Evolutionary conservation across 441 rosid genomes (phyloP).

Genomic region (Daphne laureola): DNA sequence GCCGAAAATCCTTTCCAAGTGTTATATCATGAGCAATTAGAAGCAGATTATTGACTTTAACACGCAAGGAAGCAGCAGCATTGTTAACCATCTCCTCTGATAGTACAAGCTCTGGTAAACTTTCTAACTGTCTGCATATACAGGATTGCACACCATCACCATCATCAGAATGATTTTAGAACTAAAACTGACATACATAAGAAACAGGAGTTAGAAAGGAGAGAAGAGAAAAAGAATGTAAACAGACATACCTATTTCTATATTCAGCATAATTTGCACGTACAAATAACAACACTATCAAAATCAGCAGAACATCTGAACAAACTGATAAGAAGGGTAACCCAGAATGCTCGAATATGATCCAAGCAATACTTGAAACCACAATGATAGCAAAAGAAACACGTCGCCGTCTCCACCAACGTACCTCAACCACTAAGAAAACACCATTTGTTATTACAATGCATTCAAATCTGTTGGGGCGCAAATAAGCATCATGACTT

Average conservation of each 20-base stretch:
- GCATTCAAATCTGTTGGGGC: too few relatives aligned
- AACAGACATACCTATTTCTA: conserved; percentile 42
- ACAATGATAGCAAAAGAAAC: conserved; percentile 55
- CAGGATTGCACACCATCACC: neutral
- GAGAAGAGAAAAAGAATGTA: conserved; percentile 5
- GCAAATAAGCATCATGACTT: too few relatives aligned
- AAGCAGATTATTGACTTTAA: conserved; percentile 68
- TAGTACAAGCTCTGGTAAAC: conserved; percentile 73
- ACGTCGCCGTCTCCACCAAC: conserved; percentile 63
- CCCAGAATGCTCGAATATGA: conserved; percentile 65
- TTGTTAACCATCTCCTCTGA: conserved; percentile 94
- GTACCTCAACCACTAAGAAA: conserved; percentile 65
- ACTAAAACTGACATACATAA: conserved; percentile 1
- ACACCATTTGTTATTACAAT: neutral
- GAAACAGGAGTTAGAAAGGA: neutral
- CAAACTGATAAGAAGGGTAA: conserved; percentile 74
- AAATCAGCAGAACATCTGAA: conserved; percentile 63
- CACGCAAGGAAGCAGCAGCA: conserved; percentile 87
- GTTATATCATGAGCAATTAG: conserved; percentile 95
- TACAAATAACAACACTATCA: conserved; percentile 45
- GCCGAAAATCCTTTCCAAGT: conserved; percentile 84
- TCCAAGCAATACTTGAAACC: conserved; percentile 78
- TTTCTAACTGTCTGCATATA: conserved; percentile 42
- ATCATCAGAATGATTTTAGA: conserved; percentile 1
- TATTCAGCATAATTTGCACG: conserved; percentile 54